Conservation (phyloP, 257 asterid species). For the Fraxinus excelsior region DNA sequence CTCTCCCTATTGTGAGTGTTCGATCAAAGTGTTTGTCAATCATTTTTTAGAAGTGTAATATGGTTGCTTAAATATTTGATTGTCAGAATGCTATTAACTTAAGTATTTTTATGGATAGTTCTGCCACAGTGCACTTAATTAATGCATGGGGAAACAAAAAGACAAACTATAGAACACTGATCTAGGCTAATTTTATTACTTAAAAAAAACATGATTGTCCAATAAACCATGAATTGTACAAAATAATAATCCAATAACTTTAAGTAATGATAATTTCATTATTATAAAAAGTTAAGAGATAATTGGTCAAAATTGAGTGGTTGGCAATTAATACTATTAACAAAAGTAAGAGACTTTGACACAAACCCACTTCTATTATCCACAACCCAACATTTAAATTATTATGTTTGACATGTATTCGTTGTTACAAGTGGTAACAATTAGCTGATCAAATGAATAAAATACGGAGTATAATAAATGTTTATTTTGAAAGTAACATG, state of each 20-base stretch:
- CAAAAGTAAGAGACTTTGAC: not conserved
- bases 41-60: too few species aligned
- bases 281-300: not conserved
- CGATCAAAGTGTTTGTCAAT: too few species aligned
- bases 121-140: not conserved
- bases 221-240: not conserved
- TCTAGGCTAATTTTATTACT: not conserved
- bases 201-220: not conserved
- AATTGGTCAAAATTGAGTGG: not conserved
- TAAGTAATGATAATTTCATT: not conserved
- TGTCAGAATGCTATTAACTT: slow-evolving; percentile 12
- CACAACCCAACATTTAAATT: not conserved
- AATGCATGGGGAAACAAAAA: not conserved
- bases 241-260: not conserved
- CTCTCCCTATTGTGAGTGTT: too few species aligned
- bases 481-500: not conserved
- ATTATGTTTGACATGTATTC: not conserved
- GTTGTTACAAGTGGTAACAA: too few species aligned
- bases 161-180: slow-evolving; percentile 9
- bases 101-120: not conserved
- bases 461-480: too few species aligned
- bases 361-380: not conserved
- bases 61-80: not conserved
- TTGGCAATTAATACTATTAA: not conserved
- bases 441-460: not conserved